These are phyloP conservation scores for Clonostachys solani DNA, from an alignment of 2,329 filamentous ascomycete genomes.

Conservation along the genomic window DNA sequence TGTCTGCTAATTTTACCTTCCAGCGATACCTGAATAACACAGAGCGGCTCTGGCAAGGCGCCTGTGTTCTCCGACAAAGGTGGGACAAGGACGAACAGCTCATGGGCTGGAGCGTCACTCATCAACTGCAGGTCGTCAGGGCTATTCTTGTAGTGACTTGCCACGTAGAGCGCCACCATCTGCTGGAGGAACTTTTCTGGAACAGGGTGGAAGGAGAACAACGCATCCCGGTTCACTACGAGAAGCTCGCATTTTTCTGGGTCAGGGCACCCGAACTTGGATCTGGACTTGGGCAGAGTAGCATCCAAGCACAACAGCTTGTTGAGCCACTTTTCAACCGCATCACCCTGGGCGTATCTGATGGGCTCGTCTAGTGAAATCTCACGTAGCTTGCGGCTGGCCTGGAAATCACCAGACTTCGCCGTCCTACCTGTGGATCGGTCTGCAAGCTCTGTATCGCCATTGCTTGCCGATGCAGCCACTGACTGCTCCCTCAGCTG, in stretches of 20 bases:
- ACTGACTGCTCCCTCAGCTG: constrained; percentile 83
- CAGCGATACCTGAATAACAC: constrained; percentile 88
- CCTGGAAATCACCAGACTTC: constrained; percentile 58
- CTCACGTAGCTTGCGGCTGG: constrained; percentile 80
- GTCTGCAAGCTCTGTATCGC: constrained; percentile 67
- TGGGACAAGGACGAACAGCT: constrained; percentile 89
- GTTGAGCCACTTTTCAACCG: constrained; percentile 96
- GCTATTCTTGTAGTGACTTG: constrained; percentile 96
- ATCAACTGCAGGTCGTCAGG: constrained; percentile 98
- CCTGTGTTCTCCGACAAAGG: constrained; percentile 74
- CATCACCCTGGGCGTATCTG: constrained; percentile 84
- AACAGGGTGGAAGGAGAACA: constrained; percentile 97
- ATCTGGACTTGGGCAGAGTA: constrained; percentile 74
- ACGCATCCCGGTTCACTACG: constrained; percentile 91
- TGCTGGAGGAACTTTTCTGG: constrained; percentile 97
- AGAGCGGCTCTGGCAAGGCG: constrained; percentile 85
- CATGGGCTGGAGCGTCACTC: constrained; percentile 95
- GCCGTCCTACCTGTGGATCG: constrained; percentile 70
- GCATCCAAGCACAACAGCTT: constrained; percentile 90
- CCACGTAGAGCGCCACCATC: constrained; percentile 97
- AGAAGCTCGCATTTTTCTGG: constrained; percentile 88
- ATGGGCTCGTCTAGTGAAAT: constrained; percentile 94
- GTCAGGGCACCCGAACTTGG: constrained; percentile 77
- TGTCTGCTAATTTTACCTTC: constrained; percentile 94
- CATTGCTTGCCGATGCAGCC: constrained; percentile 42